Evolutionary conservation across 1,139 yeast species (phyloP), one percentile per base, ranked within the genome.

Genomic region (Candida albicans): DNA sequence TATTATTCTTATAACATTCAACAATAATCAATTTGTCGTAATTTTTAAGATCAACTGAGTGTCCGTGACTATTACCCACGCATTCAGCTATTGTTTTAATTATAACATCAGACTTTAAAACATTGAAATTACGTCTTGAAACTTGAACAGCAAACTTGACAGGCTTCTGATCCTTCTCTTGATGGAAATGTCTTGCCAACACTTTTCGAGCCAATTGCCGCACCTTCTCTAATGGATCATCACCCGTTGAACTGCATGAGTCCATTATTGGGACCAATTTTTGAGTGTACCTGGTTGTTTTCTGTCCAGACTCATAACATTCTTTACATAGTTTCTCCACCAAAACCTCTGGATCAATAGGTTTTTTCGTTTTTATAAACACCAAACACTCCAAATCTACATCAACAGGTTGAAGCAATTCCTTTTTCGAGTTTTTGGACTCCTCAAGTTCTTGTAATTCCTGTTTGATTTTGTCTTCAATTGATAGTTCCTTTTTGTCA

Each of bases 381-480:
- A 90, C 77, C 37, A 85, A 74, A 65, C 99, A 93, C 61, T 89
- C 96, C 58, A 95, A 85, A 24, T 83, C 87, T 38, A 90, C 62
- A 12, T 84, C 87, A 32, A 89, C 74, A 22, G 87, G 84, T 35
- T 75, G 71, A 37, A 90, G 68, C 11, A 81, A 63, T 27, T 75
- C 77, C 44, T 73, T 72, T 53, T 73, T 70, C 25, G 71, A 64
- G 41, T 61, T 59, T 45, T 66, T 65, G 30, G 57, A 47, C 22
- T 64, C 62, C 62, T 82, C 79, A 55, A 88, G 54, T 14, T 75
- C 85, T 25, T 70, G 77, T 12, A 91, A 64, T 56, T 90, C 97
- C 41, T 70, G 75, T 47, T 83, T 75, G 46, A 90, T 81, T 38
- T 84, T 82, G 10, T 86, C 96, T 57, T 89, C 96, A 41, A 89